Conservation (phyloP, 2,329 filamentous ascomycete genomes). For the Colletotrichum sp. region DNA sequence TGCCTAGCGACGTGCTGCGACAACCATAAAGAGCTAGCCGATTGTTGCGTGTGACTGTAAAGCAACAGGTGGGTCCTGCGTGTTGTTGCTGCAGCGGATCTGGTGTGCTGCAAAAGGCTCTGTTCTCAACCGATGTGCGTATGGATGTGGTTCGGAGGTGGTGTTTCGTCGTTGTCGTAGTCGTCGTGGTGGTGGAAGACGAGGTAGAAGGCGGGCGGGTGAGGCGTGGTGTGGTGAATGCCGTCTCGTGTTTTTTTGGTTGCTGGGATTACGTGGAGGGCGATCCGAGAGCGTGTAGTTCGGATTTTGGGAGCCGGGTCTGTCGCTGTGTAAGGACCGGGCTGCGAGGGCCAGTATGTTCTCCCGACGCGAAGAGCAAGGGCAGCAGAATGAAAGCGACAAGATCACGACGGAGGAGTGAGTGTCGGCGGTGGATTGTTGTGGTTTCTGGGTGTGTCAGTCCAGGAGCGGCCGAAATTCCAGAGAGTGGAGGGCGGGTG, state of each 20-base stretch:
- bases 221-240: not conserved
- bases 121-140: not conserved
- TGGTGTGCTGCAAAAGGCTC: not conserved
- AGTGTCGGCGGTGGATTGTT: constrained; percentile 13
- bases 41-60: not conserved
- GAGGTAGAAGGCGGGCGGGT: not conserved
- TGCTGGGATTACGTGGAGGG: constrained; percentile 7
- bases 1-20: constrained; percentile 33
- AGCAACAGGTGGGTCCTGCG: not conserved
- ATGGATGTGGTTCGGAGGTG: not conserved
- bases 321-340: not conserved
- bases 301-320: not conserved
- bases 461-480: constrained; percentile 19
- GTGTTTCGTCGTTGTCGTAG: not conserved
- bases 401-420: not conserved
- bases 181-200: not conserved
- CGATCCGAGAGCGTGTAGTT: not conserved
- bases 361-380: not conserved
- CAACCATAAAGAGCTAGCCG: constrained; percentile 32
- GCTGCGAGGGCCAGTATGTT: not conserved
- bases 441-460: constrained; percentile 13
- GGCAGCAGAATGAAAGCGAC: not conserved
- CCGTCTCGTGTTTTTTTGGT: constrained; percentile 17
- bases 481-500: constrained; percentile 17
- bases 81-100: not conserved